Base-by-base conservation (phyloP, 2,329 filamentous ascomycete species). In the Pestalotiopsis sp. region DNA sequence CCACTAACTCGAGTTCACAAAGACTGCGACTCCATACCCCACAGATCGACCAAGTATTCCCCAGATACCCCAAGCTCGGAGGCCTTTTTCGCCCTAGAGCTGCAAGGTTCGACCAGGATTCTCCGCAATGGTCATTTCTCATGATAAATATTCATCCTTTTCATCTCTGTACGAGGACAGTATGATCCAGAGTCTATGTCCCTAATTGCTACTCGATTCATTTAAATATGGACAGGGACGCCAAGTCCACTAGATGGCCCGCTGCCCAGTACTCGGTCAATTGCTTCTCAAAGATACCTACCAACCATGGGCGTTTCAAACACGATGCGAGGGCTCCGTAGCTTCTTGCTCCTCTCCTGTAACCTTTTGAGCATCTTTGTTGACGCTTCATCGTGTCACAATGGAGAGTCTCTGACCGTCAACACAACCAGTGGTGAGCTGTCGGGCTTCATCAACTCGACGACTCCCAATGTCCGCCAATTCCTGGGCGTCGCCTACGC, bases 391-490 rank as follows among this genome's bases (percentile, higher is more conserved):
- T 27, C 63, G 13, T 66, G 63, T 20, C 20, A 23, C 2, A 9
- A 45, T 36, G 49, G 20, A 11, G 49, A 31, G 12, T 23, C 63
- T 25, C n/a, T 61, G 11, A 66, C 17, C 4, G 63, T 70, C 12
- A 45, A 59, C 2, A 70, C 68, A 1, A 70, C 68, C 20, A 68
- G 62, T 45, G 68, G 68, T 3, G 20, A 66, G 63, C n/a, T 70
- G 23, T 25, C 27, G 4, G 68, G 68, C 58, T 64, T 68, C n/a
- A 39, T 25, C 45, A 67, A 67, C 13, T 36, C 62, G 11, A 68
- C 66, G 2, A 12, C 66, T 25, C 58, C 68, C 4, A 23, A 25
- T 45, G 63, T 66, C 17, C 41, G 41, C 25, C 66, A 70, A 39
- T 67, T 67, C 27, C n/a, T 67, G 41, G 66, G 66, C 38, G 59